Percentiles rank a stretch among this genome's conserved stretches.
These are phyloP conservation scores for Cryptosporidium xiaoi DNA, from an alignment of 169 alveolate genomes.

Conservation along the genomic window DNA sequence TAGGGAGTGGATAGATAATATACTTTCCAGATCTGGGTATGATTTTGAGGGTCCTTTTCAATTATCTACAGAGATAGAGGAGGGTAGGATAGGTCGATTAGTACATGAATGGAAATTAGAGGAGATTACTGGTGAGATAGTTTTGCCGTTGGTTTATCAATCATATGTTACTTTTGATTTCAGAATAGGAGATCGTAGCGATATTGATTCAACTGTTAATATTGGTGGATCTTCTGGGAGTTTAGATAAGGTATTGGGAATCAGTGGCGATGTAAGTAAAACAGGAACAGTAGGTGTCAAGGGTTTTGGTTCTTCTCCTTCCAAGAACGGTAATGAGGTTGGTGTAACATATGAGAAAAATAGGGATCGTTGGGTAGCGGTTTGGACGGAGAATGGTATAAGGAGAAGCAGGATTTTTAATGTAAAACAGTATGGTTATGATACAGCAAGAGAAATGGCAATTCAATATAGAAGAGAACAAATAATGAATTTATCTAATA, in stretches of 20 bases:
- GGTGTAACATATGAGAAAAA: constrained; percentile 71
- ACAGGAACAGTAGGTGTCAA: not conserved
- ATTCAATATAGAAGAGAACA: constrained; percentile 70
- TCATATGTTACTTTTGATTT: constrained; percentile 33
- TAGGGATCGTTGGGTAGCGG: constrained; percentile 75
- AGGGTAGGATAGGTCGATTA: constrained; percentile 14
- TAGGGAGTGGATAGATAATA: constrained; percentile 71
- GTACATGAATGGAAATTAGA: constrained; percentile 44
- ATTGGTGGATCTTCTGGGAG: not conserved
- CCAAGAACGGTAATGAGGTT: constrained; percentile 49
- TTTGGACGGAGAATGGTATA: constrained; percentile 73
- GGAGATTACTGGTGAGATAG: constrained; percentile 21
- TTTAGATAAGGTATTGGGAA: not conserved
- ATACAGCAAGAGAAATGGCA: constrained; percentile 73
- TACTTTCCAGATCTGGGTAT: constrained; percentile 8
- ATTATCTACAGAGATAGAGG: not conserved
- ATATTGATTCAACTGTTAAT: not conserved
- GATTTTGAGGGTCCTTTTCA: constrained; percentile 21
- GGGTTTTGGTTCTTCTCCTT: constrained; percentile 17
- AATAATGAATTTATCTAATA: constrained; percentile 2
- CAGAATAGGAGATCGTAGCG: not conserved
- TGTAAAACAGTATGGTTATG: constrained; percentile 72
- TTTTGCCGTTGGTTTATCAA: constrained; percentile 62
- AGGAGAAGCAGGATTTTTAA: constrained; percentile 72
- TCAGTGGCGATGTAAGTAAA: not conserved